These are phyloP conservation scores for Penicillium thymicola DNA, from an alignment of 2,329 filamentous ascomycete genomes.

Conservation along the genomic window DNA sequence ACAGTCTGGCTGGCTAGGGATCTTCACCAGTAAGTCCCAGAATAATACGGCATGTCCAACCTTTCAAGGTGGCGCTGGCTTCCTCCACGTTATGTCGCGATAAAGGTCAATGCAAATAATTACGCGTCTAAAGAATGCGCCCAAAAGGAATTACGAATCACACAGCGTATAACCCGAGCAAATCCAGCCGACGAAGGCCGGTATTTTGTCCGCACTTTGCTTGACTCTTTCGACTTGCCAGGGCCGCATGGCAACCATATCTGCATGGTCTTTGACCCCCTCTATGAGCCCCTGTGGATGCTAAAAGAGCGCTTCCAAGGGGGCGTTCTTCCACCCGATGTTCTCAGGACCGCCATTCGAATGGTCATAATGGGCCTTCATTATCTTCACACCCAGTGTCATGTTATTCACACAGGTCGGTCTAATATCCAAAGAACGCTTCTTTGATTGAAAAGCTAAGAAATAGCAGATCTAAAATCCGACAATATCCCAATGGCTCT, in stretches of 20 bases:
- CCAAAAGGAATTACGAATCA: conserved; percentile 31
- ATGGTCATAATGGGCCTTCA: conserved; percentile 35
- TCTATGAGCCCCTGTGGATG: too few relatives aligned
- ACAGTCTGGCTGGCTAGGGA: too few relatives aligned
- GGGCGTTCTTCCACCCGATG: too few relatives aligned
- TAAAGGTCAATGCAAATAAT: too few relatives aligned
- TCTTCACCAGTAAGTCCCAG: too few relatives aligned
- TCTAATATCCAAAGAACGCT: neutral
- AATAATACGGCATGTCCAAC: too few relatives aligned
- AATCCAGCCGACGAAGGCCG: conserved; percentile 31
- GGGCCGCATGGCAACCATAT: conserved; percentile 30
- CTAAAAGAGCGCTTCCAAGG: too few relatives aligned
- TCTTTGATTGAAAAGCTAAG: neutral
- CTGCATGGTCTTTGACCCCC: conserved; percentile 25
- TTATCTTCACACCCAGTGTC: conserved; percentile 41
- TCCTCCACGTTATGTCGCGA: too few relatives aligned
- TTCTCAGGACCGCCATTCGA: too few relatives aligned
- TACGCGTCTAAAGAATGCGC: conserved; percentile 23
- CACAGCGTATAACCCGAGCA: conserved; percentile 28
- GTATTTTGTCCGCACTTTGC: conserved; percentile 31
- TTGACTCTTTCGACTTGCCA: conserved; percentile 34
- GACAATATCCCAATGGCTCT: conserved; percentile 39
- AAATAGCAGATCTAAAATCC: conserved; percentile 36
- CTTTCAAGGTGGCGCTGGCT: too few relatives aligned
- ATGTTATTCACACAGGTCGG: conserved; percentile 41